Percentiles rank a stretch among this genome's conserved stretches.
Conservation (phyloP, 768 basidiomycete genomes). For the Clitopilus hobsonii region DNA sequence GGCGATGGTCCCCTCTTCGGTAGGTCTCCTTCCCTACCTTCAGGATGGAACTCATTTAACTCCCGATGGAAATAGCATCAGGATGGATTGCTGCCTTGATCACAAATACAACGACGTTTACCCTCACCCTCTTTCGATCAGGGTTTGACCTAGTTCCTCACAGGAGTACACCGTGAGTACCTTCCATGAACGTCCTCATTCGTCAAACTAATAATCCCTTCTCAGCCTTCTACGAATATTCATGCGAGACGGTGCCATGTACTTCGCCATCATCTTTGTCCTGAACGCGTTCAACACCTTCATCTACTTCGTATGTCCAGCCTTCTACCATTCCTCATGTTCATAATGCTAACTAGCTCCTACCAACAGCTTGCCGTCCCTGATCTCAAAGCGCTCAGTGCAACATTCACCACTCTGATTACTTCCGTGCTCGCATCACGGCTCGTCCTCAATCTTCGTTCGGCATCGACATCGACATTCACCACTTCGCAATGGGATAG, state of each 20-base stretch:
- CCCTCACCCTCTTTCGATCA: not conserved
- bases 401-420: not conserved
- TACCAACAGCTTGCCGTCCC: not conserved
- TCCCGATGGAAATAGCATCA: too few species aligned
- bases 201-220: not conserved
- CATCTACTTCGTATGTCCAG: not conserved
- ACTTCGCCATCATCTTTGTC: not conserved
- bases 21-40: not conserved
- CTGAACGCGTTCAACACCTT: not conserved
- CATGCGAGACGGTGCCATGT: not conserved
- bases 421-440: not conserved
- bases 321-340: not conserved
- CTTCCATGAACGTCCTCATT: not conserved
- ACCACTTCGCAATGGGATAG: not conserved
- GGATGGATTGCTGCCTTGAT: not conserved
- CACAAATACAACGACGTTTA: not conserved
- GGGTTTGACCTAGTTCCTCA: not conserved
- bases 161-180: not conserved
- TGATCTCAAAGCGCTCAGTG: not conserved
- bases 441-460: not conserved
- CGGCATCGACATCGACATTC: not conserved
- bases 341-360: not conserved
- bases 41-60: not conserved
- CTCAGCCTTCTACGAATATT: not conserved
- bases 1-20: not conserved